Conservation (phyloP, 208 protist species). For the Leptomonas pyrrhocoris region DNA sequence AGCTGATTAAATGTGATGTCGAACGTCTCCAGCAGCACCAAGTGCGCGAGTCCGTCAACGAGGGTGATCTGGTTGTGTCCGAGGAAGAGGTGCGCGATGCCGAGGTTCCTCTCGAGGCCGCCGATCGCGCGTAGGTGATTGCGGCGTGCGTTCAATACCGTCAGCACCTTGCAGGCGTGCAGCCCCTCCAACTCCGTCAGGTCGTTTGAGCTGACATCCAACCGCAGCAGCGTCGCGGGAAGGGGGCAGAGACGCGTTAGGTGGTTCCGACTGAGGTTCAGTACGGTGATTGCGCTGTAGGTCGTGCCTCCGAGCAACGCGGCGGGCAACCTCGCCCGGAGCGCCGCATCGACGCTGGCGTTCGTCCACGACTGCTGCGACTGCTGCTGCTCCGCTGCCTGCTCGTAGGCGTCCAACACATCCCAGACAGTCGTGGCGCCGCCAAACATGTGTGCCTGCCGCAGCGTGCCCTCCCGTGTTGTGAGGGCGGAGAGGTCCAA, state of each 20-base stretch:
- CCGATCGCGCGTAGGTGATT: constrained; percentile 52
- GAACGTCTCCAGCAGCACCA: constrained; percentile 86
- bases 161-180: constrained; percentile 72
- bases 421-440: constrained; percentile 64
- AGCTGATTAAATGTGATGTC: constrained; percentile 81
- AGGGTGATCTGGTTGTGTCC: constrained; percentile 70
- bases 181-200: constrained; percentile 58
- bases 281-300: constrained; percentile 71
- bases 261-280: constrained; percentile 71
- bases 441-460: constrained; percentile 44
- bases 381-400: constrained; percentile 40
- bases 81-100: constrained; percentile 80
- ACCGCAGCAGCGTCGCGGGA: constrained; percentile 69
- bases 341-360: constrained; percentile 14
- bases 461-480: constrained; percentile 40
- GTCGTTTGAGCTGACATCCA: constrained; percentile 84
- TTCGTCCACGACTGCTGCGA: not conserved
- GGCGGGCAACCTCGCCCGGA: constrained; percentile 19
- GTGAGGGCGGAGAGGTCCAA: constrained; percentile 64
- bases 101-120: constrained; percentile 57
- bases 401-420: constrained; percentile 52
- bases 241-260: constrained; percentile 50
- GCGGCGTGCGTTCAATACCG: constrained; percentile 77
- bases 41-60: constrained; percentile 74
- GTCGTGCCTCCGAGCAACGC: constrained; percentile 27